These are phyloP conservation scores for Stephanodiscus triporus DNA, from an alignment of 108 stramenopile genomes.

Conservation along the genomic window DNA sequence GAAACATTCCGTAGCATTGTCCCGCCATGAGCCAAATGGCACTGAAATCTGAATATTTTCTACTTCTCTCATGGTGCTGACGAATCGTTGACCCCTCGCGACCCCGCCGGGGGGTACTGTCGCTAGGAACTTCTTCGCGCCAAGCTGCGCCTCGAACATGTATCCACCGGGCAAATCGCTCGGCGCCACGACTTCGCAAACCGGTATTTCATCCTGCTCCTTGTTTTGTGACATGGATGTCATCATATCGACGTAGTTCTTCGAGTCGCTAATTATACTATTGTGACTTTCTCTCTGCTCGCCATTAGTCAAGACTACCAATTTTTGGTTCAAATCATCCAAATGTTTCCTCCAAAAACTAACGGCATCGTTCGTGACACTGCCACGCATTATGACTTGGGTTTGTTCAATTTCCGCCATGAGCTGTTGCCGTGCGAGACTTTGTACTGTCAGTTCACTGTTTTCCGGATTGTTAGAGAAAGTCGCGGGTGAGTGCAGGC, in stretches of 20 bases:
- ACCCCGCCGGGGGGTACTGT: constrained; percentile 82
- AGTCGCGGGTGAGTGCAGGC: constrained; percentile 30
- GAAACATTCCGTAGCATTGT: constrained; percentile 52
- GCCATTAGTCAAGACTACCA: constrained; percentile 44
- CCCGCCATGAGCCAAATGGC: constrained; percentile 70
- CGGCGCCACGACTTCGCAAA: constrained; percentile 68
- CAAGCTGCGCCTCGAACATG: constrained; percentile 59
- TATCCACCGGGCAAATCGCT: constrained; percentile 54
- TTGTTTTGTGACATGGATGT: not conserved
- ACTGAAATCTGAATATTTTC: constrained; percentile 53
- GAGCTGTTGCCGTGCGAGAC: constrained; percentile 66
- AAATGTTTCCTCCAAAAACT: constrained; percentile 81
- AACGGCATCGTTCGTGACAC: constrained; percentile 72
- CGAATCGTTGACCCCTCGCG: constrained; percentile 70
- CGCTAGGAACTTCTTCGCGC: constrained; percentile 45
- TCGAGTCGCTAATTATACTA: not conserved
- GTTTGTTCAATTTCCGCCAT: constrained; percentile 78
- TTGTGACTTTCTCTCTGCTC: constrained; percentile 26
- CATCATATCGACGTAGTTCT: not conserved
- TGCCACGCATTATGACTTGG: constrained; percentile 65
- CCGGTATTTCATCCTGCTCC: constrained; percentile 19
- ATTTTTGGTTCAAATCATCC: constrained; percentile 60
- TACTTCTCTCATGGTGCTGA: constrained; percentile 66
- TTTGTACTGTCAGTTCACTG: constrained; percentile 39
- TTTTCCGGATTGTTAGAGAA: not conserved